Percentiles rank a stretch among this genome's conserved stretches.
Conservation (phyloP, 1,284 basidiomycete species). For the Volvariella volvacea region DNA sequence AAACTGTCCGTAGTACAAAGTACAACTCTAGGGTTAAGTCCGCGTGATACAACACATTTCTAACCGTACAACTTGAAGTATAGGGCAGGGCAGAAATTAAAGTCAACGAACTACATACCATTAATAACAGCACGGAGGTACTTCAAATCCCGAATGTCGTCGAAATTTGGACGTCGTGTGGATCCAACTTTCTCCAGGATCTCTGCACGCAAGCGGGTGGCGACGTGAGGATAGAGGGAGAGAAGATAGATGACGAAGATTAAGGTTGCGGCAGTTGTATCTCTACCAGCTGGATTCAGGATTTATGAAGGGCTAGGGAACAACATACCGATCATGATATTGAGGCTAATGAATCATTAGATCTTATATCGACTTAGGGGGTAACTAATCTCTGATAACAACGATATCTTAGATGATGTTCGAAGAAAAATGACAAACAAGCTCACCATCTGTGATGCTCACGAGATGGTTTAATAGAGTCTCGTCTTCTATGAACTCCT, state of each 20-base stretch:
- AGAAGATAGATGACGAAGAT: slow-evolving; percentile 48
- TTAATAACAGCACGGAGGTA: slow-evolving; percentile 45
- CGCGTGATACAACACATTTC: too few relatives aligned
- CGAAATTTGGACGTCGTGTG: slow-evolving; percentile 31
- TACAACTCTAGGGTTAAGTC: too few relatives aligned
- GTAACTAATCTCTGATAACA: slow-evolving; percentile 11
- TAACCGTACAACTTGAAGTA: too few relatives aligned
- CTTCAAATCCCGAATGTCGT: slow-evolving; percentile 41
- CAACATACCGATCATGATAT: slow-evolving; percentile 20
- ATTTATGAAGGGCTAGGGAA: not conserved
- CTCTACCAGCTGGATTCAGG: slow-evolving; percentile 4
- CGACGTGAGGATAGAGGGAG: slow-evolving; percentile 37
- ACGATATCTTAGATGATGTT: slow-evolving; percentile 15
- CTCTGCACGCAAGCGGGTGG: slow-evolving; percentile 38
- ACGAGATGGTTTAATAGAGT: slow-evolving; percentile 33
- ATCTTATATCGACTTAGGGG: too few relatives aligned
- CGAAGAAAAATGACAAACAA: not conserved
- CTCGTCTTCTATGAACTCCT: slow-evolving; percentile 8
- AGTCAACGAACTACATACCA: too few relatives aligned
- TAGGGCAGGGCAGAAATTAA: too few relatives aligned
- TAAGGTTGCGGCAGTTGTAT: slow-evolving; percentile 31
- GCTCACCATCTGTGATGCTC: slow-evolving; percentile 24
- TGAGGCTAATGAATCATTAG: slow-evolving; percentile 1
- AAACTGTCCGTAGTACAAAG: too few relatives aligned
- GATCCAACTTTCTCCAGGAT: slow-evolving; percentile 37